A percentile compares a stretch with the other conserved stretches of the same genome.
phyloP scores from a whole-genome alignment of 2,329 filamentous ascomycete genomes.

The Teratosphaeria epicoccoides region DNA sequence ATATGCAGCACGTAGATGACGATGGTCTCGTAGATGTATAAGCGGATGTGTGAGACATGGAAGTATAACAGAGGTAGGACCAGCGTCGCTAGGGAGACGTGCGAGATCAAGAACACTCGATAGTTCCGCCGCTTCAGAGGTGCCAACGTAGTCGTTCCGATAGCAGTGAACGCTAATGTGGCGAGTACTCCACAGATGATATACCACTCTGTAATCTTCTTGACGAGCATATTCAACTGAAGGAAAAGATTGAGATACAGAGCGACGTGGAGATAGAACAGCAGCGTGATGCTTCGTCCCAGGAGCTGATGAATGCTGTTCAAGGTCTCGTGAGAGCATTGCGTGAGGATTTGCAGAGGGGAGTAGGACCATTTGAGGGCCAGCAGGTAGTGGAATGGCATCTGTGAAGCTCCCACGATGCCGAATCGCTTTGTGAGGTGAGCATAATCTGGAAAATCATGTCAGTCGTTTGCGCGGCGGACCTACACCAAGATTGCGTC shows the following conservation, averaged over 20 bases:
- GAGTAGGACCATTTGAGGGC: conserved; percentile 41
- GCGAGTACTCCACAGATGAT: conserved; percentile 46
- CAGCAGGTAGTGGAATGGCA: conserved; percentile 50
- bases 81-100: conserved; percentile 42
- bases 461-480: background rate
- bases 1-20: conserved; percentile 37
- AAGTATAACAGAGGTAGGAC: conserved; percentile 42
- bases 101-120: conserved; percentile 45
- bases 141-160: conserved; percentile 41
- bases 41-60: conserved; percentile 45
- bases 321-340: conserved; percentile 41
- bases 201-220: conserved; percentile 46
- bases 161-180: conserved; percentile 33
- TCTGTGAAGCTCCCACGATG: conserved; percentile 48
- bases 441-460: conserved; percentile 43
- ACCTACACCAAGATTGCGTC: conserved; percentile 11
- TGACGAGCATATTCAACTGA: conserved; percentile 38
- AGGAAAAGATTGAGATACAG: conserved; percentile 51
- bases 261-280: conserved; percentile 42
- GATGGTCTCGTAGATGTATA: conserved; percentile 43
- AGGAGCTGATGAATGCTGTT: background rate
- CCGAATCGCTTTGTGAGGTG: conserved; percentile 54
- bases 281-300: conserved; percentile 37
- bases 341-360: conserved; percentile 42
- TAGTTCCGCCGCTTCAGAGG: conserved; percentile 38